phyloP scores from a whole-genome alignment of 2,329 filamentous ascomycete genomes.

The Aureobasidium sp. region DNA sequence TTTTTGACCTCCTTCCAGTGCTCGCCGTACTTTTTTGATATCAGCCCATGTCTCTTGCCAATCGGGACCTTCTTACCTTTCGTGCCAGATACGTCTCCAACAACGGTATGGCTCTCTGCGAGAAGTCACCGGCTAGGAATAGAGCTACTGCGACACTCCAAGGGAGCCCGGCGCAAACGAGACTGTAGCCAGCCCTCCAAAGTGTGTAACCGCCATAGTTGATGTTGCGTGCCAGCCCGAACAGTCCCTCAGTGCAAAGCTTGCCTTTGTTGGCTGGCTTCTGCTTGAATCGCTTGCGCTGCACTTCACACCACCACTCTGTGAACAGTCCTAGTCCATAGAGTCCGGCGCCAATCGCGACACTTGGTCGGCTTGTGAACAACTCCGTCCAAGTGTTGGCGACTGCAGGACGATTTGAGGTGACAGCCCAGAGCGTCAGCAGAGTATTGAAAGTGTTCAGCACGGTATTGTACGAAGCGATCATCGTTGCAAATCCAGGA shows the following conservation, averaged over 20 bases:
- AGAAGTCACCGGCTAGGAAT: conserved; percentile 22
- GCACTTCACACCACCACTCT: conserved; percentile 25
- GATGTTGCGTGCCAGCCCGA: conserved; percentile 22
- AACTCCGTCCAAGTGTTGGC: conserved; percentile 14
- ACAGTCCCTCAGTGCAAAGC: conserved; percentile 22
- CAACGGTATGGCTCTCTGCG: conserved; percentile 22
- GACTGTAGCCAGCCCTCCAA: conserved; percentile 22
- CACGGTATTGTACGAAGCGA: conserved; percentile 22
- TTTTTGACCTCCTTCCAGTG: conserved; percentile 22
- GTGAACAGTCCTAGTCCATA: conserved; percentile 21
- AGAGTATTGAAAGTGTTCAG: conserved; percentile 23
- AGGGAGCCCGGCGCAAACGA: conserved; percentile 22
- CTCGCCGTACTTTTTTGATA: conserved; percentile 20
- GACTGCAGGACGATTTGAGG: conserved; percentile 18
- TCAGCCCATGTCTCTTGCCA: conserved; percentile 1
- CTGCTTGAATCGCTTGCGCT: conserved; percentile 23
- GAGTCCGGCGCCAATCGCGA: conserved; percentile 18
- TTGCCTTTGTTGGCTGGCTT: conserved; percentile 23
- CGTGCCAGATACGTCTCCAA: conserved; percentile 25
- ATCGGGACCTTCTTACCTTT: conserved; percentile 16
- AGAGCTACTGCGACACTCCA: conserved; percentile 18
- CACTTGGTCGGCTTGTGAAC: conserved; percentile 9
- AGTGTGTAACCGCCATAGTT: conserved; percentile 26
- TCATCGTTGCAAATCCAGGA: conserved; percentile 15
- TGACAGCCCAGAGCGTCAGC: conserved; percentile 21